phyloP scores from a whole-genome alignment of 2,329 filamentous ascomycete genomes.

The Colletotrichum spinosum region DNA sequence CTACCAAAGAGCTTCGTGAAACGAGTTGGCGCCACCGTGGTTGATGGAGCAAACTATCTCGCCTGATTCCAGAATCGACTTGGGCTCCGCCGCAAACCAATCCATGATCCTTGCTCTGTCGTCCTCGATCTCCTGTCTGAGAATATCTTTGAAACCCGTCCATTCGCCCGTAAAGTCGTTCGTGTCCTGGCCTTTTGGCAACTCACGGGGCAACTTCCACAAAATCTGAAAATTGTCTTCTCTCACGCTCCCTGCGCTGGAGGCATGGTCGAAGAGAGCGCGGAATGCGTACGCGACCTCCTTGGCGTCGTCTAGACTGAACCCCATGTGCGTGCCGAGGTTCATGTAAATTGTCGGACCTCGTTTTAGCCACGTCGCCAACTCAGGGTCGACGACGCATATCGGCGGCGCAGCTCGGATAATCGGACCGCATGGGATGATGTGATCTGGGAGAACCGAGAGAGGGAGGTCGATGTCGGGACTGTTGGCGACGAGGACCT shows the following conservation, averaged over 20 bases:
- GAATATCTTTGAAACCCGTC: conserved; percentile 38
- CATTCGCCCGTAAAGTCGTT: not conserved
- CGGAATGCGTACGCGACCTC: conserved; percentile 32
- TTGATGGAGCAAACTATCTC: conserved; percentile 54
- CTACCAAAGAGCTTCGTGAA: conserved; percentile 51
- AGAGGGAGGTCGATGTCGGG: conserved; percentile 29
- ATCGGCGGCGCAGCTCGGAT: conserved; percentile 11
- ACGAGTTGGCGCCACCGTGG: conserved; percentile 61
- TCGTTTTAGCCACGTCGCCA: conserved; percentile 12
- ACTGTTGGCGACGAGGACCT: conserved; percentile 25
- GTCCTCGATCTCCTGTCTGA: conserved; percentile 42
- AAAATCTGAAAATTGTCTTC: conserved; percentile 45
- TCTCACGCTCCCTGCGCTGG: conserved; percentile 16
- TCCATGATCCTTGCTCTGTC: conserved; percentile 50
- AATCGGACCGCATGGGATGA: conserved; percentile 18
- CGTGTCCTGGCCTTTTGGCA: not conserved
- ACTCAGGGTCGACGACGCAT: conserved; percentile 3
- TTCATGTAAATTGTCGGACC: conserved; percentile 32
- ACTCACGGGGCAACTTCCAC: conserved; percentile 50
- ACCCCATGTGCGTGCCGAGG: conserved; percentile 40
- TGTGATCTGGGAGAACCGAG: not conserved
- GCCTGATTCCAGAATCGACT: conserved; percentile 50
- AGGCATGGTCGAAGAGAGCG: conserved; percentile 17
- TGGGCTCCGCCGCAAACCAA: conserved; percentile 55
- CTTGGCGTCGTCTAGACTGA: conserved; percentile 36